Percentiles rank a stretch among this genome's conserved stretches.
Conservation (phyloP, 176 grass and related monocot species). For the Triticum timopheevii region DNA sequence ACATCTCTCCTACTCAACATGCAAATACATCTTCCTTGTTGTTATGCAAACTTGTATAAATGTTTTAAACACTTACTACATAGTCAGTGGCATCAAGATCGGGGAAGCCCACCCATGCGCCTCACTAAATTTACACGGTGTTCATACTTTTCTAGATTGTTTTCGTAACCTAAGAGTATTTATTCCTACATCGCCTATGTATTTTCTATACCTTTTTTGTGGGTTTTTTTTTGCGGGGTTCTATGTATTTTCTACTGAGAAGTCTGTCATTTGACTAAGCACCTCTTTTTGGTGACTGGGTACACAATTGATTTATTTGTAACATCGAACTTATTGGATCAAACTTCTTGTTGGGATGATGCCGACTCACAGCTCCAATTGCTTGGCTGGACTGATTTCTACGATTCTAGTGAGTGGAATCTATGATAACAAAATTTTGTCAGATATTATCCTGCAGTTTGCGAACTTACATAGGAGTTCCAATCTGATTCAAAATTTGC, state of each 20-base stretch:
- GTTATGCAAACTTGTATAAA: neutral
- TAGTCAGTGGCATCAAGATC: too few species aligned
- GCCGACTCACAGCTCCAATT: neutral
- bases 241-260: too few species aligned
- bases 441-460: too few species aligned
- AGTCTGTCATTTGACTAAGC: neutral
- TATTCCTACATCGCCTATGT: neutral
- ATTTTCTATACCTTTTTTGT: too few species aligned
- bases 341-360: neutral
- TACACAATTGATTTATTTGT: neutral
- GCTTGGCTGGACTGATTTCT: neutral
- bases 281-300: neutral
- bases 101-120: neutral
- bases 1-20: neutral
- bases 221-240: too few species aligned
- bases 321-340: neutral
- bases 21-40: neutral
- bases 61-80: too few species aligned
- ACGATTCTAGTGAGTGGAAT: too few species aligned
- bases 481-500: too few species aligned
- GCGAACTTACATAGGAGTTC: too few species aligned
- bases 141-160: neutral
- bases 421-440: too few species aligned
- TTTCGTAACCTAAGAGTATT: neutral
- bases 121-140: neutral